A percentile compares a stretch with the other conserved stretches of the same genome.
These are phyloP conservation scores for Cladosporium colombiae DNA, from an alignment of 2,329 filamentous ascomycete species.

Conservation along the genomic window DNA sequence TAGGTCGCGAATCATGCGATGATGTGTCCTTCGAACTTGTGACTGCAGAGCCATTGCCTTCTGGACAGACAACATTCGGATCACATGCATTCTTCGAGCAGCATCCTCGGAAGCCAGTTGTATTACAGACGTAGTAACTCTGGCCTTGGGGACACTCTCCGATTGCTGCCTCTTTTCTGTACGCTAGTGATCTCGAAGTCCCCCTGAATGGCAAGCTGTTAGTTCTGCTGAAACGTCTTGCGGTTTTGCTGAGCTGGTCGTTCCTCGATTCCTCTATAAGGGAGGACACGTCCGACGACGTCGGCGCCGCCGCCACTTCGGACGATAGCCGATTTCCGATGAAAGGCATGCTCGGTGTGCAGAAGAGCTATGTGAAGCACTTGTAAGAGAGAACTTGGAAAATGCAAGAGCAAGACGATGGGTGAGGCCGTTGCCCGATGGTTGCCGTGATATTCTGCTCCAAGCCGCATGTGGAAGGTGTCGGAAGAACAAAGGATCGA, in stretches of 20 bases:
- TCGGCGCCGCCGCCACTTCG: background rate
- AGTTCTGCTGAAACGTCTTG: conserved; percentile 3
- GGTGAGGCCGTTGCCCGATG: background rate
- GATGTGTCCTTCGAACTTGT: conserved; percentile 3
- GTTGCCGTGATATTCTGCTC: background rate
- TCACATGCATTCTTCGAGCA: conserved; percentile 32
- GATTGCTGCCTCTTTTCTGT: conserved; percentile 11
- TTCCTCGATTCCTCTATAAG: background rate
- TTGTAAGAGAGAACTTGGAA: background rate
- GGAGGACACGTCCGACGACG: conserved; percentile 2
- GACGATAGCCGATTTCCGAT: background rate
- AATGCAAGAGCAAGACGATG: background rate
- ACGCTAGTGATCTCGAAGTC: conserved; percentile 9
- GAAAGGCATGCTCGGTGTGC: conserved; percentile 11
- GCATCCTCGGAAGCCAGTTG: conserved; percentile 31
- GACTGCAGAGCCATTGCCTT: conserved; percentile 16
- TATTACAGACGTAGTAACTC: conserved; percentile 17
- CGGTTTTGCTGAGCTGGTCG: conserved; percentile 17
- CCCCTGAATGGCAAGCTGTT: conserved; percentile 12
- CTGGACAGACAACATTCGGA: conserved; percentile 24
- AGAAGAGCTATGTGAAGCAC: background rate
- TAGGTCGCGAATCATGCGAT: background rate
- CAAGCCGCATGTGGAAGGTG: conserved; percentile 14
- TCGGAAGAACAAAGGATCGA: conserved; percentile 12
- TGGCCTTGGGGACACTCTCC: conserved; percentile 14